Base-by-base conservation (phyloP, 2,329 filamentous ascomycete genomes). In the Leptographium radiaticola region DNA sequence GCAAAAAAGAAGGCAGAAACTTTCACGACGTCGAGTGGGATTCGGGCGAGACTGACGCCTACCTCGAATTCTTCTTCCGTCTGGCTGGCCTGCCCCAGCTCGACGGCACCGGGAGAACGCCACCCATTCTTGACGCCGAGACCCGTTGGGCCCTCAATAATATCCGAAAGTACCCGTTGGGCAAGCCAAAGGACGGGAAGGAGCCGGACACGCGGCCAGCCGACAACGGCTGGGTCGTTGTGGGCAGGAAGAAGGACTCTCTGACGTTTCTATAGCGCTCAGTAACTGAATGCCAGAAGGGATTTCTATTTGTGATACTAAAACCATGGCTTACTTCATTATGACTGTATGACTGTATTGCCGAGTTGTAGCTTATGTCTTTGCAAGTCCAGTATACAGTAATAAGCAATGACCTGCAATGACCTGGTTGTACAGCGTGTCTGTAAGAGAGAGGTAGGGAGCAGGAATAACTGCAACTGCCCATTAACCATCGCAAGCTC, bases 11-110 rank as follows among this genome's bases (percentile, higher is more conserved):
- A n/a, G 55, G 65, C 0, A 66, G 59, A 36, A 71, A 69, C 46
- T 80, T 79, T 56, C 77, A 80, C 59, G 74, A 77, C 46, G 68
- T 80, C 6, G 62, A 68, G 3, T 79, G 74, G 74, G 74, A 77
- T 11, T 66, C 65, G 4, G 75, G 74, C 0, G 74, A 80, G 62
- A 79, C 75, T 0, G 58, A 69, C 1, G 66, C 65, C 10, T 80
- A 71, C 67, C 63, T 80, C 3, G 62, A 64, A 1, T 65, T 65
- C 12, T 59, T 80, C 46, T 79, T 71, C 60, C 59, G 66, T 8
- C 65, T 79, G 50, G 72, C 76, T 0, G 77, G 77, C 0, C 62
- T 81, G 38, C 69, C 70, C 0, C 70, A 66, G 15, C 60, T 81
- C 44, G 65, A 64, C 31, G 75, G 74, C 1, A 68, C 74, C 15